Evolutionary conservation across 257 asterid genomes (phyloP).

Genomic region (Solanum piurae): DNA sequence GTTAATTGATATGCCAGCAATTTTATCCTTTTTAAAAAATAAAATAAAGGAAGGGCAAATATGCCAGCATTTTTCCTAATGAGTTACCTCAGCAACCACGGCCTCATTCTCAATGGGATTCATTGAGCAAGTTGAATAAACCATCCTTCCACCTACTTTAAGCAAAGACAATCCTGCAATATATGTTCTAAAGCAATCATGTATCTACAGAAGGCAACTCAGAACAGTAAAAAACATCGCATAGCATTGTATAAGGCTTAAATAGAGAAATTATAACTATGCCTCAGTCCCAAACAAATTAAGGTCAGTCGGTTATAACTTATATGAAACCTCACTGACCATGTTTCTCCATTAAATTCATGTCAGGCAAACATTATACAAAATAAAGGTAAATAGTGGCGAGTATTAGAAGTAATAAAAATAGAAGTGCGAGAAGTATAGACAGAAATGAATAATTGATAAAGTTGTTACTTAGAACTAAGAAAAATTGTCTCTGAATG

Average conservation of each 20-base stretch:
- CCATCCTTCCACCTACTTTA: constrained; percentile 72
- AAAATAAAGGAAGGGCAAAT: not conserved
- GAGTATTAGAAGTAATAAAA: not conserved
- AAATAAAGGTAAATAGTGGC: not conserved
- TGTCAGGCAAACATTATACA: not conserved
- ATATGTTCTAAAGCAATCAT: not conserved
- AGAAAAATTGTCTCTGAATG: not conserved
- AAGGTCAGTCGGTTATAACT: not conserved
- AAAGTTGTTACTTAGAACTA: not conserved
- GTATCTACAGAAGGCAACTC: not conserved
- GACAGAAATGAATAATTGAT: not conserved
- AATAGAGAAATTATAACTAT: not conserved
- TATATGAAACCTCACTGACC: not conserved
- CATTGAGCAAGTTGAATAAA: constrained; percentile 78
- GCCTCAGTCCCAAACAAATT: not conserved
- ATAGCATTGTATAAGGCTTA: not conserved
- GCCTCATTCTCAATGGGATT: constrained; percentile 79
- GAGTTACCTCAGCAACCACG: constrained; percentile 68
- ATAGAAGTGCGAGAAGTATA: not conserved
- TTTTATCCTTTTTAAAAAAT: not conserved
- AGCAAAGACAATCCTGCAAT: constrained; percentile 77
- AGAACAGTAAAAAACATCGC: not conserved
- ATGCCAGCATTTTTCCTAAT: not conserved
- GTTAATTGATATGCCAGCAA: not conserved
- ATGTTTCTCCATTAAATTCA: not conserved